Conservation (phyloP, 2,329 filamentous ascomycete species). For the Trichoderma atroviride region DNA sequence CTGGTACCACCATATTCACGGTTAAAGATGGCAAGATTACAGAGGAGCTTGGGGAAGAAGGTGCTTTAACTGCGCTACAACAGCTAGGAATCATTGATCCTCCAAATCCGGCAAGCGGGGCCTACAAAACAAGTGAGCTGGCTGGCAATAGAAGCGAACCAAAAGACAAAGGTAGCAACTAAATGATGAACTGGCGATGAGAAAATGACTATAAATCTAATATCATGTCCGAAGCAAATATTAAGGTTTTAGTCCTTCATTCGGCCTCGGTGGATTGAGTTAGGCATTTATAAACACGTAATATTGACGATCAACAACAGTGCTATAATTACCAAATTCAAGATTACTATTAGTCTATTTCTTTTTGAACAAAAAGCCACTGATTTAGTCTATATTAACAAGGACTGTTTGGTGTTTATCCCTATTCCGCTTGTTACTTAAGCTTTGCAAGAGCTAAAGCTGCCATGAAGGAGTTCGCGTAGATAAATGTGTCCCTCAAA, state of each 20-base stretch:
- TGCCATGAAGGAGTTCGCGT: conserved; percentile 10
- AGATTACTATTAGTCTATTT: not conserved
- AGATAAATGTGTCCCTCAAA: conserved; percentile 3
- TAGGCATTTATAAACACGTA: not conserved
- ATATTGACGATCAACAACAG: not conserved
- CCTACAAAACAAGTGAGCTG: not conserved
- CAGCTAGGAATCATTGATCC: not conserved
- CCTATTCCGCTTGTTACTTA: not conserved
- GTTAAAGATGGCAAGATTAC: not conserved
- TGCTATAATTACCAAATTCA: not conserved
- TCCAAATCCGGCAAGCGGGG: not conserved
- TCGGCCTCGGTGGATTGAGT: not conserved
- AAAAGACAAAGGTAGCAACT: not conserved
- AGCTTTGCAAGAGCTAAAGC: not conserved
- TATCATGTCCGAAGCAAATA: fast-evolving
- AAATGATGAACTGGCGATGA: not conserved
- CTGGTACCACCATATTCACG: not conserved
- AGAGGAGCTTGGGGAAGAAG: not conserved
- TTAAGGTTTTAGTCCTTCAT: not conserved
- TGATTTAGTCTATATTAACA: not conserved
- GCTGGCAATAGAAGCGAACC: not conserved
- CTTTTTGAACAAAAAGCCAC: not conserved
- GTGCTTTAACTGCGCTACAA: not conserved
- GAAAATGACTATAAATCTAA: not conserved
- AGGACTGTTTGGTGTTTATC: not conserved